Base-by-base conservation (phyloP, 805 yeast species). In the Lipomyces mesembrius region DNA sequence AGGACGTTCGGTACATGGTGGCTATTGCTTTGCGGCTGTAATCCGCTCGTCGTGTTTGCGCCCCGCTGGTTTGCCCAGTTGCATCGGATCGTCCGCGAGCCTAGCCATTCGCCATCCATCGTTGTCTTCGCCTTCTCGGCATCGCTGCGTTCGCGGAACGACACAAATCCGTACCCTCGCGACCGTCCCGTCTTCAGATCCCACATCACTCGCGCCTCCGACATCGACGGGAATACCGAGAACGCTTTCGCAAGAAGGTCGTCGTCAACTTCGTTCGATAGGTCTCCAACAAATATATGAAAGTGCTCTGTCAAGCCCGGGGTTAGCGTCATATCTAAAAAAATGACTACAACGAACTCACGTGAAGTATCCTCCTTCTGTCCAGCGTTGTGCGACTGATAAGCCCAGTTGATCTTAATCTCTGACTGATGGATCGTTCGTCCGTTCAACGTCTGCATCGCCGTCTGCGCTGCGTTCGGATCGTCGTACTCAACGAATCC, bases 121-220 rank as follows among this genome's bases (percentile, higher is more conserved):
- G 87, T 78, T 64, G 83, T 83, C 71, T 91, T 80, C 35, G 96
- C 96, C 61, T 77, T 77, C 73, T 89, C 91, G 1, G 97, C 97
- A 71, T 91, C 94, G 22, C 80, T 78, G 69, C 83, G 85, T 32
- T 83, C 84, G 34, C 80, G 77, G 74, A 92, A 92, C 0, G 94
- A 88, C 12, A 91, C 95, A 77, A 92, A 92, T 1, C 97, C 97
- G 75, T 92, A 92, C 49, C 97, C 96, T 79, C 97, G 83, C 20
- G 70, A 57, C 20, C 73, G 61, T 4, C 72, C 73, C 9, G 73
- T 89, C 77, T 90, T 93, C 96, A 91, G 91, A 77, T 92, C 97
- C 97, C 97, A 92, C 97, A 92, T 92, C 39, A 92, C 97, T 73
- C 92, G 92, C 12, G 96, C 97, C 77, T 90, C 95, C 58, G 85